These are phyloP conservation scores for Acanthamoeba rhysodes DNA, from an alignment of 208 protist genomes.

Conservation along the genomic window DNA sequence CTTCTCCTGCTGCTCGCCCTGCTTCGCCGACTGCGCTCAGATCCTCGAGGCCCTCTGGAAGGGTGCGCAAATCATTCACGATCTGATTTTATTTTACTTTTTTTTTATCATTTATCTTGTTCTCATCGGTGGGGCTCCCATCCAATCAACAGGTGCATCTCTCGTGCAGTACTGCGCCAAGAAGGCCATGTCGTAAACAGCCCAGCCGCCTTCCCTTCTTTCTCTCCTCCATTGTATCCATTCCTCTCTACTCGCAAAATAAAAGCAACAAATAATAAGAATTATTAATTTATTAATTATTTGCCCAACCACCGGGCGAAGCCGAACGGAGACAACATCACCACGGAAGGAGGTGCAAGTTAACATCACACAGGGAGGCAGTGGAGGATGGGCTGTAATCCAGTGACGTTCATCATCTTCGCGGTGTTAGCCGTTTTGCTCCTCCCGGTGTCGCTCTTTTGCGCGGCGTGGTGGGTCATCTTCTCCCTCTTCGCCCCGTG, in stretches of 20 bases:
- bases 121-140: too few relatives aligned
- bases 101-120: neutral
- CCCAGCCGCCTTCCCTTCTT: neutral
- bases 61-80: neutral
- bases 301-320: too few relatives aligned
- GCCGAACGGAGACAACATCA: too few relatives aligned
- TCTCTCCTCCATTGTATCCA: neutral
- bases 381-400: neutral
- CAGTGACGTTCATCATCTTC: conserved; percentile 2
- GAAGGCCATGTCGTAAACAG: conserved; percentile 56
- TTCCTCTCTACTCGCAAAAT: neutral
- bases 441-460: conserved; percentile 11
- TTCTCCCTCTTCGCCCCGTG: conserved; percentile 26
- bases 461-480: conserved; percentile 29
- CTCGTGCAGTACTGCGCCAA: conserved; percentile 69
- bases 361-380: too few relatives aligned
- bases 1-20: conserved; percentile 64
- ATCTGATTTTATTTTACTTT: neutral
- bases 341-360: too few relatives aligned
- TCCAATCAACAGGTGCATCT: conserved; percentile 24
- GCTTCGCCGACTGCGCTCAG: conserved; percentile 52
- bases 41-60: conserved; percentile 62
- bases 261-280: too few relatives aligned
- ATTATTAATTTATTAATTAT: neutral
- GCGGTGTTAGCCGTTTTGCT: neutral